phyloP scores from a whole-genome alignment of 352 stramenopile species.

The Hyaloperonospora brassicae region DNA sequence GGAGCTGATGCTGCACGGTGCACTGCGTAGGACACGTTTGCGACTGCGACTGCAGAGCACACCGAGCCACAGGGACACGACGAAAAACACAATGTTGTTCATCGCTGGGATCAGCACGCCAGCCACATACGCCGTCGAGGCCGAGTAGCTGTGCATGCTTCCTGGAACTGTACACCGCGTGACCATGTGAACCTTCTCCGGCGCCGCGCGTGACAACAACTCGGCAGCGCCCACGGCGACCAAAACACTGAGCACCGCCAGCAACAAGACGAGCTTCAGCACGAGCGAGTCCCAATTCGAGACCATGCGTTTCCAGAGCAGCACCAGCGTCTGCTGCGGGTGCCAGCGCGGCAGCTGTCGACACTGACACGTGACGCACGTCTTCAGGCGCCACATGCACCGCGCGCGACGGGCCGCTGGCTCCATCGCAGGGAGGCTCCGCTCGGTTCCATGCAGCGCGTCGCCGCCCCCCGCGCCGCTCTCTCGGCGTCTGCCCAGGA shows the following conservation, averaged over 20 bases:
- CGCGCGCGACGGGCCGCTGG: conserved; percentile 16
- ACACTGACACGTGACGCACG: conserved; percentile 22
- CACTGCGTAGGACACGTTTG: conserved; percentile 58
- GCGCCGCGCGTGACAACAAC: conserved; percentile 24
- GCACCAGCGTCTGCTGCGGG: conserved; percentile 22
- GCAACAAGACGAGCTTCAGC: conserved; percentile 42
- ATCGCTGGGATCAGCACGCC: conserved; percentile 46
- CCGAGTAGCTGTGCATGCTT: conserved; percentile 16
- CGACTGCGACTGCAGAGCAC: conserved; percentile 72
- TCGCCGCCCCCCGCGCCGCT: too few relatives aligned
- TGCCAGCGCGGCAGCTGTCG: conserved; percentile 14
- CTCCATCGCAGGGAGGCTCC: conserved; percentile 17
- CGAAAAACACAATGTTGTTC: conserved; percentile 62
- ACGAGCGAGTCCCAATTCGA: conserved; percentile 74
- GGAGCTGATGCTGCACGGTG: conserved; percentile 46
- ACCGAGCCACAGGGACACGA: conserved; percentile 61
- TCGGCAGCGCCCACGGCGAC: conserved; percentile 34
- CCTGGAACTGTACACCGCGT: conserved; percentile 36
- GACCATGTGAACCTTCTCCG: conserved; percentile 28
- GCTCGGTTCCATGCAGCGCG: too few relatives aligned
- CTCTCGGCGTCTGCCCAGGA: too few relatives aligned
- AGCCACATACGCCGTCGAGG: conserved; percentile 40
- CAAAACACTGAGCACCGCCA: conserved; percentile 44
- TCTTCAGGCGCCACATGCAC: conserved; percentile 15
- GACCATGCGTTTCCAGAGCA: conserved; percentile 47